Evolutionary conservation across 495 filamentous ascomycete species (phyloP), one percentile per base, ranked within the genome.

Genomic region (Neurospora sp.): DNA sequence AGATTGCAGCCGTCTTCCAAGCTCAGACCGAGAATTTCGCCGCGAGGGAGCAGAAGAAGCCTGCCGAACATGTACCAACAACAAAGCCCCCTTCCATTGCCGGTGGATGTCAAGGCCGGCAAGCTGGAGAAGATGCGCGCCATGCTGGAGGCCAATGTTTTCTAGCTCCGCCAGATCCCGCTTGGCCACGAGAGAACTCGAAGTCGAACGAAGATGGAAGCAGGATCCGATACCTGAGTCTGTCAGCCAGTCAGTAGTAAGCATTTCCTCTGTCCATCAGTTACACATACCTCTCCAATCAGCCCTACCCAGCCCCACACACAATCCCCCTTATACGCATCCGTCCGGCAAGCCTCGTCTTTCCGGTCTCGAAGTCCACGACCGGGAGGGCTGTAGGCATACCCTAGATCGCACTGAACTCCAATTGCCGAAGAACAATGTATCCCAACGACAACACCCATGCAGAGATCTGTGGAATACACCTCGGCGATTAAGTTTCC

Each of bases 1-100:
- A 90, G 78, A 94, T 97, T 81, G 91, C 90, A 70, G 94, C 94
- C 6, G 93, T 97, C 82, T 92, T 97, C 79, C 89, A 91, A 76
- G 88, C 93, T 42, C 91, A 93, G 73, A 93, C 89, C 21, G 93
- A 94, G 74, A 91, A 94, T 79, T 97, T 95, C 91, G 89, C 88
- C 75, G 89, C 92, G 73, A 92, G 95, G 74, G 92, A 97, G 79
- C 6, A 42, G 2, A 42, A 1, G 5, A 42, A 19, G 40, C 40
- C 2, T 19, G 17, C 4, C n/a, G n/a, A 59, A 59, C 21, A 59
- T 59, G 48, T 59, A 28, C 48, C 11, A 54, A 4, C 45, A 28
- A 59, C 48, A 59, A 28, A 28, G 48, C 0, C 19, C 42, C 42
- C n/a, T 21, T 45, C 42, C 21, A 15, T 66, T 31, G 54, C 15